These are phyloP conservation scores for Aspergillus sp. DNA, from an alignment of 2,329 filamentous ascomycete genomes.

Conservation along the genomic window DNA sequence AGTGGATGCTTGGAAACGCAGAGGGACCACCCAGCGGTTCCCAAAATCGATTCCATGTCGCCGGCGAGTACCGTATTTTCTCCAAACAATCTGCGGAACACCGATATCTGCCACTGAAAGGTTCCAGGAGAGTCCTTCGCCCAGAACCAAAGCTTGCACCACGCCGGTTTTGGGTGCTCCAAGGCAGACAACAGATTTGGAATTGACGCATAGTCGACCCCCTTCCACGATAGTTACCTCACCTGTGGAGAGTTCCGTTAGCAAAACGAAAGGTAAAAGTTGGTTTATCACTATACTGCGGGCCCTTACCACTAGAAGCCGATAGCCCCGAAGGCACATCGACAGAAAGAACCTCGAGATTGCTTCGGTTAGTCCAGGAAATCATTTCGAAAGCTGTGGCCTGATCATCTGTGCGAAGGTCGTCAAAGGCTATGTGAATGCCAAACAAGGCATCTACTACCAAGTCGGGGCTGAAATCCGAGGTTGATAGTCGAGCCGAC, in stretches of 20 bases:
- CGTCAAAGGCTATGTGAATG: constrained; percentile 83
- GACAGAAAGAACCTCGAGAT: constrained; percentile 79
- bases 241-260: constrained; percentile 37
- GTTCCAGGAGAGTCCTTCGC: constrained; percentile 63
- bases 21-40: constrained; percentile 76
- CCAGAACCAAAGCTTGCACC: constrained; percentile 69
- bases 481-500: constrained; percentile 47
- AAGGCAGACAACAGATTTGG: constrained; percentile 79
- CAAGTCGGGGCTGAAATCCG: constrained; percentile 69
- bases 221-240: constrained; percentile 65
- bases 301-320: constrained; percentile 66
- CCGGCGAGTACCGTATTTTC: constrained; percentile 76
- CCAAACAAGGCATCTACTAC: constrained; percentile 89
- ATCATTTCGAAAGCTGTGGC: constrained; percentile 85
- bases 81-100: constrained; percentile 78
- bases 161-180: constrained; percentile 85
- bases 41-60: constrained; percentile 87
- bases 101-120: constrained; percentile 86
- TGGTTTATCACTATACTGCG: neutral
- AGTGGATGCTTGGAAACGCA: constrained; percentile 47
- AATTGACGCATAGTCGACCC: constrained; percentile 73
- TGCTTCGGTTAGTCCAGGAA: constrained; percentile 87
- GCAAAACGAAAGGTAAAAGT: neutral
- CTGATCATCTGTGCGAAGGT: constrained; percentile 78
- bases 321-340: constrained; percentile 89